These are phyloP conservation scores for Lomentospora prolificans DNA, from an alignment of 2,329 filamentous ascomycete species.

Conservation along the genomic window DNA sequence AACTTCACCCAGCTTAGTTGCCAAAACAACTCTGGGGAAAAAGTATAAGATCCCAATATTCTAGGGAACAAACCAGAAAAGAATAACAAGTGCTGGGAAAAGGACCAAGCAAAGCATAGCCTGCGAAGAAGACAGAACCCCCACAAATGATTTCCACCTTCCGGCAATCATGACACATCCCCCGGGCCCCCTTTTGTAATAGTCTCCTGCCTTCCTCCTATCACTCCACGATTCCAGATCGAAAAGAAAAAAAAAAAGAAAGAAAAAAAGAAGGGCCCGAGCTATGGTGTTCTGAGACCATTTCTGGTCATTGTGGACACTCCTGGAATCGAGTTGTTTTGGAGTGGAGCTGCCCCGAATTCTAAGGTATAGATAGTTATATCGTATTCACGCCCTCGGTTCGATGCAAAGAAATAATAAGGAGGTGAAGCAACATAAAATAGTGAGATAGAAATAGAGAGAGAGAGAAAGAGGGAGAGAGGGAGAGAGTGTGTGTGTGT, in stretches of 20 bases:
- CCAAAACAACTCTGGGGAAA: slow-evolving; percentile 9
- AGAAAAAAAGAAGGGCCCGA: slow-evolving; percentile 4
- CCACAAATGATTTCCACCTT: not conserved
- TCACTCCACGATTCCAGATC: not conserved
- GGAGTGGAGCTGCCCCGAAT: not conserved
- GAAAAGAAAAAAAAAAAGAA: slow-evolving; percentile 4
- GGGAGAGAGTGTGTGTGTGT: no score
- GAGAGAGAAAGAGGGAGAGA: no score
- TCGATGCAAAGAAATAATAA: not conserved
- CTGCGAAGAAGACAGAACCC: not conserved
- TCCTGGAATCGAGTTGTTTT: not conserved
- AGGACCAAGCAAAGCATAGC: not conserved
- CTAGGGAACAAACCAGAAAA: slow-evolving; percentile 2
- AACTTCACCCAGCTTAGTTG: not conserved
- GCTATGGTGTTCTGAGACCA: not conserved
- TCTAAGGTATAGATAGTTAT: not conserved
- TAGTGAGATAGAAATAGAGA: not conserved
- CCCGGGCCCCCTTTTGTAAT: not conserved
- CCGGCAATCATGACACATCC: not conserved
- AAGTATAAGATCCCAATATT: slow-evolving; percentile 2
- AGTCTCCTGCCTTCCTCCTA: not conserved
- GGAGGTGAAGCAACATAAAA: not conserved
- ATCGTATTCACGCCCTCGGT: not conserved
- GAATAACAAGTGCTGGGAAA: not conserved
- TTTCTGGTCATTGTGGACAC: not conserved